Evolutionary conservation across 129 eudicot species (phyloP).

Genomic region (Cynara cardunculus): DNA sequence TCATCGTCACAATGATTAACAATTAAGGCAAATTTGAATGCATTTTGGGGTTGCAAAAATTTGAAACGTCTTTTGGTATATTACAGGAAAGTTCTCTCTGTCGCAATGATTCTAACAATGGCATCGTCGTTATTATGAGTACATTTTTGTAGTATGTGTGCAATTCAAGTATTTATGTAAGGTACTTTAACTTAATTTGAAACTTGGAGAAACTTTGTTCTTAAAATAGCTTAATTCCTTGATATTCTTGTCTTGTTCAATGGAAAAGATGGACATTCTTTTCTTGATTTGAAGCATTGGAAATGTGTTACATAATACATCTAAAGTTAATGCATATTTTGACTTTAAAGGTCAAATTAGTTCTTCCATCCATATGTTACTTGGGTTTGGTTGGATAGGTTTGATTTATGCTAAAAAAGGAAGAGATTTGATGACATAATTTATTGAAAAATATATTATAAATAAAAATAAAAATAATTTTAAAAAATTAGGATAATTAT

Average conservation of each 20-base stretch:
- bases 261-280: conserved; percentile 9
- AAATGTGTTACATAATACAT: not conserved
- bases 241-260: conserved; percentile 16
- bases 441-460: too few species aligned
- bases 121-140: not conserved
- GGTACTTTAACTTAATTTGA: not conserved
- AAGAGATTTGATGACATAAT: too few species aligned
- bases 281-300: not conserved
- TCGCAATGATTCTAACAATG: not conserved
- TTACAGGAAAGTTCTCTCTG: not conserved
- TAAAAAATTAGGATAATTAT: too few species aligned
- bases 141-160: not conserved
- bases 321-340: not conserved
- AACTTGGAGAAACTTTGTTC: not conserved
- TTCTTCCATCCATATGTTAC: not conserved
- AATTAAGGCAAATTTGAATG: not conserved
- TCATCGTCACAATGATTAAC: not conserved
- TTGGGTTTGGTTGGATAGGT: too few species aligned
- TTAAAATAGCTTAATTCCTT: not conserved
- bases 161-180: not conserved
- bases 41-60: not conserved
- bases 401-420: too few species aligned
- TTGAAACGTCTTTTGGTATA: not conserved
- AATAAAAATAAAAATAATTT: too few species aligned
- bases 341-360: not conserved